Percentiles rank a stretch among this genome's conserved stretches.
Evolutionary conservation across 805 yeast species (phyloP).

Genomic region (Wickerhamomyces pijperi): DNA sequence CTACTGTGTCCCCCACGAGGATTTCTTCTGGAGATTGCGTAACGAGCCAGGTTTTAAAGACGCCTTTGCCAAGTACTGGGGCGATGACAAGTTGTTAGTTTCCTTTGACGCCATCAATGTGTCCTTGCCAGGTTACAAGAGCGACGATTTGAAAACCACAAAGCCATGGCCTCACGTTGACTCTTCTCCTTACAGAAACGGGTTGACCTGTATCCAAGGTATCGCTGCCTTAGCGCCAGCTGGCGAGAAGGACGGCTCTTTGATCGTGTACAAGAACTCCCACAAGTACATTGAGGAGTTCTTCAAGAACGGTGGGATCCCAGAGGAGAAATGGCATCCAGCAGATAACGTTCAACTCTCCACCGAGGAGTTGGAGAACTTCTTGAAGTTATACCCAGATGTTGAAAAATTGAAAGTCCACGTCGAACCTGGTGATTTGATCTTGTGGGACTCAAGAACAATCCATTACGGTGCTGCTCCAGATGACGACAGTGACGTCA

Average conservation of each 20-base stretch:
- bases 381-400: conserved; percentile 12
- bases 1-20: conserved; percentile 20
- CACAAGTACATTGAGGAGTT: conserved; percentile 16
- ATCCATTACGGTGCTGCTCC: conserved; percentile 23
- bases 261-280: conserved; percentile 20
- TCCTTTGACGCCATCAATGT: conserved; percentile 23
- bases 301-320: conserved; percentile 12
- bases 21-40: conserved; percentile 24
- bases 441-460: conserved; percentile 24
- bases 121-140: conserved; percentile 17
- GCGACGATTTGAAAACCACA: conserved; percentile 3
- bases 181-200: conserved; percentile 21
- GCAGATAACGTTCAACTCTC: conserved; percentile 13
- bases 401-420: conserved; percentile 19
- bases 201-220: conserved; percentile 23
- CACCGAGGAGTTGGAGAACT: conserved; percentile 18
- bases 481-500: conserved; percentile 12
- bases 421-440: conserved; percentile 24
- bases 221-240: conserved; percentile 19
- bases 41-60: conserved; percentile 19
- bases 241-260: conserved; percentile 22
- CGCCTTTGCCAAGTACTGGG: conserved; percentile 20
- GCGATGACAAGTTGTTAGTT: conserved; percentile 23
- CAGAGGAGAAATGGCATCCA: conserved; percentile 14
- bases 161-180: conserved; percentile 25